Conservation (phyloP, 2,329 filamentous ascomycete species). For the Didymella glomerata region DNA sequence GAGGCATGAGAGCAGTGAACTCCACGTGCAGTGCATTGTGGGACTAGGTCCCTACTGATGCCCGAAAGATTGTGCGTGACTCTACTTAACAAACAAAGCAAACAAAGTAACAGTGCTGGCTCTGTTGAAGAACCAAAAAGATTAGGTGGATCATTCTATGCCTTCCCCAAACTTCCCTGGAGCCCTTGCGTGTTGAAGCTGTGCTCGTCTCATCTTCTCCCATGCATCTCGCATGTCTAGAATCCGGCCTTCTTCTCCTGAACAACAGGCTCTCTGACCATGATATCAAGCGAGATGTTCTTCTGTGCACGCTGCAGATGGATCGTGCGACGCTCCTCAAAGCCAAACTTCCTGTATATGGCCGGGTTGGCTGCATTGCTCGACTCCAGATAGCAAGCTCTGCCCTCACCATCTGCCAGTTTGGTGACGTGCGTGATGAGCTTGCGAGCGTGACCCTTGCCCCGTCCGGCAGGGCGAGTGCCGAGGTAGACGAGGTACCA, state of each 20-base stretch:
- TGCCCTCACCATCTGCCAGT: slow-evolving; percentile 71
- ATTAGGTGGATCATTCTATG: background rate
- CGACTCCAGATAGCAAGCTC: slow-evolving; percentile 80
- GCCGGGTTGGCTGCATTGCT: slow-evolving; percentile 72
- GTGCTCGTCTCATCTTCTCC: slow-evolving; percentile 18
- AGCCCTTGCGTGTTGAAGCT: slow-evolving; percentile 38
- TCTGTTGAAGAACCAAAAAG: slow-evolving; percentile 35
- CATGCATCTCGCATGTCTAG: slow-evolving; percentile 13
- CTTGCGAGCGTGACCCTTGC: slow-evolving; percentile 76
- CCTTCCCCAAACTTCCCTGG: background rate
- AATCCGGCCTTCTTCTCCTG: slow-evolving; percentile 31
- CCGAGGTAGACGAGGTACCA: slow-evolving; percentile 89
- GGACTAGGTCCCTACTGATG: background rate
- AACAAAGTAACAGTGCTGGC: slow-evolving; percentile 4
- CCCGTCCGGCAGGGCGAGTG: slow-evolving; percentile 73
- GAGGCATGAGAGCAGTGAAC: background rate
- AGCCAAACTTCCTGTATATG: slow-evolving; percentile 81
- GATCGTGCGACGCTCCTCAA: slow-evolving; percentile 70
- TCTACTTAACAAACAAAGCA: background rate
- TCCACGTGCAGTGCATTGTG: background rate
- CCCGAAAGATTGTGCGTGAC: background rate
- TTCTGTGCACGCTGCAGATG: slow-evolving; percentile 65
- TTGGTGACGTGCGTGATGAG: slow-evolving; percentile 74
- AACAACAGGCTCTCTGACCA: slow-evolving; percentile 74
- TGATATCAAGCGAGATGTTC: slow-evolving; percentile 76